Conservation (phyloP, 2,329 filamentous ascomycete genomes). For the Cordyceps cicadae region DNA sequence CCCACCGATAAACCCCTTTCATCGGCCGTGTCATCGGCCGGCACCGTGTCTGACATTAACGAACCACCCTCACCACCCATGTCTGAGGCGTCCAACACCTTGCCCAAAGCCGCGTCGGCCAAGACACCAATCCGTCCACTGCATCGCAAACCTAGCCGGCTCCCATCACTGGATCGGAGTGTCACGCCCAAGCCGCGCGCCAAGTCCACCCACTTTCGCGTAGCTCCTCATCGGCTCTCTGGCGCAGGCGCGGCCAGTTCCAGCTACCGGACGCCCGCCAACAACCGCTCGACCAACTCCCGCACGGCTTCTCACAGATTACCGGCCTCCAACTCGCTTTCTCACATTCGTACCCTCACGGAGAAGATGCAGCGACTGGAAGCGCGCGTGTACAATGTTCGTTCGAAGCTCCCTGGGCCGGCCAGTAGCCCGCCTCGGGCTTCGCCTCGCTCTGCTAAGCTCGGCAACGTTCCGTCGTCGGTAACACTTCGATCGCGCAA, state of each 20-base stretch:
- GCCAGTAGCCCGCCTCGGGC: constrained; percentile 66
- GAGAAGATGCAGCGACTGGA: constrained; percentile 97
- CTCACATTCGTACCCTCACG: constrained; percentile 87
- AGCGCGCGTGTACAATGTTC: constrained; percentile 80
- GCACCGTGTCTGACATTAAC: constrained; percentile 54
- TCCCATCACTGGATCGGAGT: constrained; percentile 47
- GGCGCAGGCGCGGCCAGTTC: constrained; percentile 32
- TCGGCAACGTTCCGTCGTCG: constrained; percentile 42
- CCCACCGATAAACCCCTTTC: constrained; percentile 53
- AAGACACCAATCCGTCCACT: constrained; percentile 27
- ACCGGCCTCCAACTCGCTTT: constrained; percentile 62
- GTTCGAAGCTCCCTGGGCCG: constrained; percentile 84
- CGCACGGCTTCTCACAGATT: constrained; percentile 42
- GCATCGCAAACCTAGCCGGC: constrained; percentile 37
- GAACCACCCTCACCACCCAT: constrained; percentile 91
- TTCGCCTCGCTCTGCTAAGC: constrained; percentile 57
- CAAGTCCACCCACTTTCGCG: constrained; percentile 30
- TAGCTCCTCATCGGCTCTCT: constrained; percentile 35
- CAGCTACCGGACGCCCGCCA: constrained; percentile 38
- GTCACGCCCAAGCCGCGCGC: constrained; percentile 51
- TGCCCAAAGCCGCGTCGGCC: constrained; percentile 41
- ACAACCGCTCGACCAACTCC: constrained; percentile 44
- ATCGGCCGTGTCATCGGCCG: constrained; percentile 47
- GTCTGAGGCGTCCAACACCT: constrained; percentile 68
- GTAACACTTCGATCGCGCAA: constrained; percentile 62